phyloP scores from a whole-genome alignment of 345 rosid genomes.

The Pistacia vera region DNA sequence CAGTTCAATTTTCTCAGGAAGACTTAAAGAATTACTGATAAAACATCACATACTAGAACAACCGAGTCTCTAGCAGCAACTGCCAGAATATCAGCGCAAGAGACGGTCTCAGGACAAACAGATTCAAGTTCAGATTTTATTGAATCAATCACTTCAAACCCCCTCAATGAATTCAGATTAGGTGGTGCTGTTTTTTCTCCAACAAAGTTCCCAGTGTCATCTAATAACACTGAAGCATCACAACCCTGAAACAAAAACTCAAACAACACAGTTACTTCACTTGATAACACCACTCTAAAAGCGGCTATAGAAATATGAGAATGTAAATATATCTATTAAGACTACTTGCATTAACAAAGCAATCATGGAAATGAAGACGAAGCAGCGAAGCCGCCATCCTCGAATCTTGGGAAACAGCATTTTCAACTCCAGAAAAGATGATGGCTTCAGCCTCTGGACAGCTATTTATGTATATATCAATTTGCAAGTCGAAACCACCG shows the following conservation, averaged over 20 bases:
- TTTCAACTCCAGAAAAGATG: constrained; percentile 62
- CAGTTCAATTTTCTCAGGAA: neutral
- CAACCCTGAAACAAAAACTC: constrained; percentile 59
- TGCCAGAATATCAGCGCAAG: constrained; percentile 93
- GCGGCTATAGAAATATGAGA: neutral
- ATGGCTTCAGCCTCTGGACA: constrained; percentile 75
- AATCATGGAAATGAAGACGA: constrained; percentile 83
- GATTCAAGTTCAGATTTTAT: constrained; percentile 72
- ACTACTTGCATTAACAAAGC: constrained; percentile 72
- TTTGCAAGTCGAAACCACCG: constrained; percentile 46
- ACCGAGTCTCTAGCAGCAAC: constrained; percentile 79
- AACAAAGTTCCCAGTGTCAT: constrained; percentile 53
- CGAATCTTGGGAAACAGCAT: constrained; percentile 57
- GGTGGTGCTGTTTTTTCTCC: constrained; percentile 90
- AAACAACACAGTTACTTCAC: neutral
- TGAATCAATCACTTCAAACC: constrained; percentile 76
- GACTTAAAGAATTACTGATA: neutral
- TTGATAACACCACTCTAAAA: too few relatives aligned
- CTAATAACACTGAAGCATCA: constrained; percentile 80
- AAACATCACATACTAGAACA: constrained; percentile 43
- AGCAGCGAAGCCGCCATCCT: constrained; percentile 82
- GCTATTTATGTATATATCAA: constrained; percentile 46
- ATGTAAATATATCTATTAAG: neutral
- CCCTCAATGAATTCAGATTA: constrained; percentile 77
- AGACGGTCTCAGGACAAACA: constrained; percentile 74